Percentiles rank a stretch among this genome's conserved stretches.
phyloP scores from a whole-genome alignment of 2,329 filamentous ascomycete genomes.

The Scopulariopsis brevicaulis region DNA sequence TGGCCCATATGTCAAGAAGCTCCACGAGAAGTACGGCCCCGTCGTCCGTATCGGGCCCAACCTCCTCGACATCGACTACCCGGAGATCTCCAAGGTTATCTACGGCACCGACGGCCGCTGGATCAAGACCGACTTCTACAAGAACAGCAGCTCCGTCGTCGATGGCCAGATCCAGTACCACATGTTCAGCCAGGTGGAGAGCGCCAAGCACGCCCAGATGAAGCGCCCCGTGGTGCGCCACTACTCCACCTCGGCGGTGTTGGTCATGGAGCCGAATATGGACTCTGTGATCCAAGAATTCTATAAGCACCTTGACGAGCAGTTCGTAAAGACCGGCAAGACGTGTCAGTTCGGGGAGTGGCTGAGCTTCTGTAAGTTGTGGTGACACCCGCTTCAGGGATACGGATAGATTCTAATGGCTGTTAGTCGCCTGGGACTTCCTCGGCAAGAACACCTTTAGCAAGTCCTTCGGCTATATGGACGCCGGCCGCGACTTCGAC shows the following conservation, averaged over 20 bases:
- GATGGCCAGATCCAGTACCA: slow-evolving; percentile 23
- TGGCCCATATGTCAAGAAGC: slow-evolving; percentile 11
- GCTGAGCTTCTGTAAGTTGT: slow-evolving; percentile 12
- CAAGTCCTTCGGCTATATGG: slow-evolving; percentile 27
- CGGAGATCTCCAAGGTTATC: slow-evolving; percentile 15
- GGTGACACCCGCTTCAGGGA: background rate
- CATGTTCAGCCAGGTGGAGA: slow-evolving; percentile 23
- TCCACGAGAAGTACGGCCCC: slow-evolving; percentile 18
- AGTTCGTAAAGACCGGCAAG: slow-evolving; percentile 14
- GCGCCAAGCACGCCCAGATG: slow-evolving; percentile 17
- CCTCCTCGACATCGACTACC: slow-evolving; percentile 14
- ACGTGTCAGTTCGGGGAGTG: slow-evolving; percentile 12
- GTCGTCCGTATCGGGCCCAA: slow-evolving; percentile 18
- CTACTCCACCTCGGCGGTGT: slow-evolving; percentile 17
- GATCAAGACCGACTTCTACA: slow-evolving; percentile 23
- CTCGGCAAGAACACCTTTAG: slow-evolving; percentile 26
- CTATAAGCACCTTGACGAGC: slow-evolving; percentile 13
- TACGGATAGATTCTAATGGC: background rate
- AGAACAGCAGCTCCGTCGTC: slow-evolving; percentile 19
- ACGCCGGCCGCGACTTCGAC: slow-evolving; percentile 13
- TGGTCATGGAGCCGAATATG: slow-evolving; percentile 18
- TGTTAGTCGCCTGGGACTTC: slow-evolving; percentile 23
- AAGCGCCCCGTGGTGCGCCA: slow-evolving; percentile 24
- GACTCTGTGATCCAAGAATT: slow-evolving; percentile 18
- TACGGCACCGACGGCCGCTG: slow-evolving; percentile 15